Evolutionary conservation across 305 asterid species (phyloP), one percentile per base, ranked within the genome.

Genomic region (Euphrasia arctica): DNA sequence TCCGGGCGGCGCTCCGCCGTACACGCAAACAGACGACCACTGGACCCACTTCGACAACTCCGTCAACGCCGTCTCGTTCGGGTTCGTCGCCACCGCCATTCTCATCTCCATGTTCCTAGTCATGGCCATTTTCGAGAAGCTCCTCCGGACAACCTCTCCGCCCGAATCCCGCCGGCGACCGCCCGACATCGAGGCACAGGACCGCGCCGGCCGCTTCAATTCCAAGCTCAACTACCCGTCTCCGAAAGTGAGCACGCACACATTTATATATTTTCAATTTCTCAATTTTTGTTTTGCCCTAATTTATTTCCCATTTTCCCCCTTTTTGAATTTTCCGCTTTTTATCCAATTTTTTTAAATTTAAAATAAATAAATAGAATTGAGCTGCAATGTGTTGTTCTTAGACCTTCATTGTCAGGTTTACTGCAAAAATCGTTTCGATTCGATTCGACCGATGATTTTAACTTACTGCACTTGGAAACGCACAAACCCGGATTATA

Each of bases 11-110:
- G 85, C 91, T 0, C 93, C 95, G 42, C 72, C 74, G 36, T 77
- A 82, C 82, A 29, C 72, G 31, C 83, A 80, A 76, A 87, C 60
- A 59, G 95, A 83, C 54, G 95, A 83, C 58, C 91, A 90, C 59
- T 85, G 86, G 97, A 83, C 91, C 41, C 94, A 90, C 79, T 90
- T 90, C 57, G 97, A 90, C 58, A 89, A 83, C 82, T 90, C 97
- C 1, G 87, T 85, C 0, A 87, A 87, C 61, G 94, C 95, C 10
- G 91, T 89, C 32, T 89, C 96, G 0, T 89, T 89, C 52, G 96
- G 96, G 63, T 86, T 85, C 71, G 91, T 90, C 0, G 97, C 97
- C 52, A 90, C 97, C 67, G 97, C 94, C 56, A 80, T 90, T 67
- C 95, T 90, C 15, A 83, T 90, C 45, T 90, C 95, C 15, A 90